Conservation (phyloP, 352 stramenopile genomes). For the Phytophthora rubi region DNA sequence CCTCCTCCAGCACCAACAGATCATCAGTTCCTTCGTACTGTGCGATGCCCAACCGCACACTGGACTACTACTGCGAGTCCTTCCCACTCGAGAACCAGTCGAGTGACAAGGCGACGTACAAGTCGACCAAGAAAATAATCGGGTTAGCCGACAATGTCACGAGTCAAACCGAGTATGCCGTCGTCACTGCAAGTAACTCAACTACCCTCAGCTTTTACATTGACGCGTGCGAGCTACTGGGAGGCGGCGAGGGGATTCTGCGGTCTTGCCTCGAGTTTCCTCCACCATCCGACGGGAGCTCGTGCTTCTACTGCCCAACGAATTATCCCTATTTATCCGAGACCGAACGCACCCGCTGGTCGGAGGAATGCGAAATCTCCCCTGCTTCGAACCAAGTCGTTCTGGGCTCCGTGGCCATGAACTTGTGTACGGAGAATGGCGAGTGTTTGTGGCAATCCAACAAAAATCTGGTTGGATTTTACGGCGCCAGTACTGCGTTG, state of each 20-base stretch:
- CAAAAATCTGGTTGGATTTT: slow-evolving; percentile 37
- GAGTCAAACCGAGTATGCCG: slow-evolving; percentile 9
- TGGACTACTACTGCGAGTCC: slow-evolving; percentile 55
- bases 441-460: slow-evolving; percentile 38
- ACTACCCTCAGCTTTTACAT: slow-evolving; percentile 53
- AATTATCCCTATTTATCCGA: slow-evolving; percentile 20
- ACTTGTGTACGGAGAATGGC: slow-evolving; percentile 49
- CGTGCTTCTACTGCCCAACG: slow-evolving; percentile 54
- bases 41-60: slow-evolving; percentile 54
- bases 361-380: slow-evolving; percentile 31
- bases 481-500: slow-evolving; percentile 36
- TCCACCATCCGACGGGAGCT: background rate
- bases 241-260: slow-evolving; percentile 42
- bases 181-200: slow-evolving; percentile 20
- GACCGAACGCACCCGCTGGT: slow-evolving; percentile 12
- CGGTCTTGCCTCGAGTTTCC: slow-evolving; percentile 49
- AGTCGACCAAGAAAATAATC: slow-evolving; percentile 30
- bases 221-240: slow-evolving; percentile 62
- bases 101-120: slow-evolving; percentile 39
- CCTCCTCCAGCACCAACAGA: background rate
- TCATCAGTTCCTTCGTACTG: slow-evolving; percentile 38
- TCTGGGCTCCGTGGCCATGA: slow-evolving; percentile 47
- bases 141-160: slow-evolving; percentile 19
- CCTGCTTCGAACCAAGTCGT: slow-evolving; percentile 28
- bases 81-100: slow-evolving; percentile 49